Base-by-base conservation (phyloP, 2,329 filamentous ascomycete species). In the Hirsutella minnesotensis region DNA sequence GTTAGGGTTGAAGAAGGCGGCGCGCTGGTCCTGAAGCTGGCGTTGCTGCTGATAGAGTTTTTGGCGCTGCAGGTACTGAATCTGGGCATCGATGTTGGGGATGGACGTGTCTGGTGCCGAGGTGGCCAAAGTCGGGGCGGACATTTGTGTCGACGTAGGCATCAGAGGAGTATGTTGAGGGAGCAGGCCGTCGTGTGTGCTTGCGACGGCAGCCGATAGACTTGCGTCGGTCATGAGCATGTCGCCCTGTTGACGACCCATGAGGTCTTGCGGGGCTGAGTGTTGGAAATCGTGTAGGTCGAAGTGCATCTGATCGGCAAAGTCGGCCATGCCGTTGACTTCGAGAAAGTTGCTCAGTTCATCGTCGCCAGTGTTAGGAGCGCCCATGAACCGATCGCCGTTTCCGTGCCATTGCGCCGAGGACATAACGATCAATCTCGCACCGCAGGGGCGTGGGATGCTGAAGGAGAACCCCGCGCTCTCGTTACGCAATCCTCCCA, bases 341-440 rank as follows among this genome's bases (percentile, higher is more conserved):
- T 80, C 72, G 47, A 82, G 66, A 45, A 79, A 81, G 50, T 81
- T 76, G 49, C 77, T 70, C 54, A 81, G 80, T 33, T 79, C 77
- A 56, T 81, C 77, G 39, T 80, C 76, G 40, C 66, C 56, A 5
- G 7, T 10, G 10, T 13, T n/a, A 8, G 33, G 9, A 15, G 12
- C 21, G 36, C 15, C 21, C 18, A 19, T 4, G 20, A 15, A 13
- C 10, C 67, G 57, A 22, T 70, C 63, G 58, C 78, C 65, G 45
- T 66, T 70, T 40, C 67, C 65, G 50, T 71, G 70, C 77, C 77
- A 81, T 47, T 60, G 57, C 44, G 64, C 60, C 41, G 72, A 67
- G 36, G 19, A 38, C 36, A 38, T 38, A 5, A 10, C 36, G 36
- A 19, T 27, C 24, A 27, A 27, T 27, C 7, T 27, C 24, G 7